Evolutionary conservation across 2,329 filamentous ascomycete species (phyloP).

Genomic region (Exophiala alcalophila): DNA sequence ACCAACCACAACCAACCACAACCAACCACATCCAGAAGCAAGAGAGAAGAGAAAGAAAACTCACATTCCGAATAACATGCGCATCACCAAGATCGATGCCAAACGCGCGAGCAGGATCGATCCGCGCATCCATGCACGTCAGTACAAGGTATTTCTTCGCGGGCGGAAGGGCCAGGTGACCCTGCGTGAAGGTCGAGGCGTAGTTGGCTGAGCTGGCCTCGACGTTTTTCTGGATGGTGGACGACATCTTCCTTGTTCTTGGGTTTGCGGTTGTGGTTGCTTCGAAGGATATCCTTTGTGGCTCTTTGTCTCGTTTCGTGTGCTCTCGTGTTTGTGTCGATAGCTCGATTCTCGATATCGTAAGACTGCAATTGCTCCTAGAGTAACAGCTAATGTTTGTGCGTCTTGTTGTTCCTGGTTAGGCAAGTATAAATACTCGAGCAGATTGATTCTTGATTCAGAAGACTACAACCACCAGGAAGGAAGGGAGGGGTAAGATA

Average conservation of each 20-base stretch:
- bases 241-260: constrained; percentile 32
- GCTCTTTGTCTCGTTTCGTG: no score
- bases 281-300: no score
- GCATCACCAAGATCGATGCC: constrained; percentile 72
- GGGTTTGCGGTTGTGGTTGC: no score
- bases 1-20: background rate
- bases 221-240: constrained; percentile 54
- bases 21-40: background rate
- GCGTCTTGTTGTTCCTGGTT: no score
- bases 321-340: no score
- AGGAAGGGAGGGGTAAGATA: no score
- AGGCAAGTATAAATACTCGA: no score
- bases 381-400: no score
- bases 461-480: no score
- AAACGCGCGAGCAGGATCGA: constrained; percentile 65
- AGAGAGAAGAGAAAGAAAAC: background rate
- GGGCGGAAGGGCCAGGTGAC: constrained; percentile 64
- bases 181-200: constrained; percentile 61
- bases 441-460: no score
- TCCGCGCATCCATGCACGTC: constrained; percentile 79
- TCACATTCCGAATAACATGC: constrained; percentile 68
- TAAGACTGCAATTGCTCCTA: no score
- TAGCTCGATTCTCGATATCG: no score
- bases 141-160: constrained; percentile 67
- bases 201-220: constrained; percentile 58